These are phyloP conservation scores for Metarhizium album DNA, from an alignment of 2,329 filamentous ascomycete species.

Conservation along the genomic window DNA sequence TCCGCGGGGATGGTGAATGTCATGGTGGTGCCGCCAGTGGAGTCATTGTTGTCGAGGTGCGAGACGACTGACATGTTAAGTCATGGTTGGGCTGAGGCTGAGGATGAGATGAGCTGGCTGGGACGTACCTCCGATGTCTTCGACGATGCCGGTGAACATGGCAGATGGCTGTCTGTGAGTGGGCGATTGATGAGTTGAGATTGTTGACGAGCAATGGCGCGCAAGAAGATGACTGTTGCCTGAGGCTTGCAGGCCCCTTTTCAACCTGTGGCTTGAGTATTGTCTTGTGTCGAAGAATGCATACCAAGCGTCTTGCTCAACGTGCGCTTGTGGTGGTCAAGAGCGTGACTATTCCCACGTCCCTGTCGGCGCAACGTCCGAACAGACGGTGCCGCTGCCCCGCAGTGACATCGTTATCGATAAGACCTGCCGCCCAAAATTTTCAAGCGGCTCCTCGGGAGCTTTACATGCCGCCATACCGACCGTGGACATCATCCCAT, in stretches of 20 bases:
- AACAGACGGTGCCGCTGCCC: background rate
- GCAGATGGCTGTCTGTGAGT: conserved; percentile 10
- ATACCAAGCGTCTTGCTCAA: too few relatives aligned
- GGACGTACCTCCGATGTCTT: conserved; percentile 73
- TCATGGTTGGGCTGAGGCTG: background rate
- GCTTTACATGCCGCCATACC: too few relatives aligned
- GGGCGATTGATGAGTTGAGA: background rate
- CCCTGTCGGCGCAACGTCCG: too few relatives aligned
- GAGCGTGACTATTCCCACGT: too few relatives aligned
- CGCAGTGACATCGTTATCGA: conserved; percentile 4
- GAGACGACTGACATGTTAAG: conserved; percentile 52
- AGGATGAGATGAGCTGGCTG: too few relatives aligned
- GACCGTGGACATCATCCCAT: background rate
- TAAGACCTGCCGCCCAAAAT: conserved; percentile 5
- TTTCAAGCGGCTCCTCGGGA: background rate
- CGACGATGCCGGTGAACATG: conserved; percentile 96
- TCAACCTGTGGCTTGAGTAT: background rate
- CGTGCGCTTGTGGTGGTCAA: too few relatives aligned
- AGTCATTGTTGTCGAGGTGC: conserved; percentile 68
- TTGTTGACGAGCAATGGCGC: too few relatives aligned
- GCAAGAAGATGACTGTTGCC: background rate
- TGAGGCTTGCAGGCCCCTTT: background rate
- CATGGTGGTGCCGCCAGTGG: conserved; percentile 78
- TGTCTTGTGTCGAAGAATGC: too few relatives aligned
- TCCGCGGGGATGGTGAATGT: conserved; percentile 62